phyloP scores from a whole-genome alignment of 768 basidiomycete species.

The Phallus indusiatus region DNA sequence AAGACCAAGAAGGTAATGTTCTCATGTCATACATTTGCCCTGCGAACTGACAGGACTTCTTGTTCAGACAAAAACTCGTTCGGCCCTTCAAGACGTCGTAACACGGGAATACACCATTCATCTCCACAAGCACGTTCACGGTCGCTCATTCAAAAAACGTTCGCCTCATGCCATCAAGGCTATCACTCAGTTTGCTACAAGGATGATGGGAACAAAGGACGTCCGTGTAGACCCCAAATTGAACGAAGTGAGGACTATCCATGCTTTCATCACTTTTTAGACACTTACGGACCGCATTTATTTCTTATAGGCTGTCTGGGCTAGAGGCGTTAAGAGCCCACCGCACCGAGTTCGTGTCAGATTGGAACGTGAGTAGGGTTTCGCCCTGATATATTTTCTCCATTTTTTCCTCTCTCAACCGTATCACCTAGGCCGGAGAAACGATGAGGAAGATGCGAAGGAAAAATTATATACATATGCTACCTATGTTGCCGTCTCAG shows the following conservation, averaged over 20 bases:
- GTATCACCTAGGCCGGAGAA: conserved; percentile 69
- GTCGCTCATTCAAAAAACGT: conserved; percentile 93
- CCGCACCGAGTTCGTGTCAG: conserved; percentile 88
- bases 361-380: conserved; percentile 71
- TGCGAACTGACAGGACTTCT: too few relatives aligned
- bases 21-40: background rate
- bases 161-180: conserved; percentile 96
- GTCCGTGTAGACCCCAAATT: conserved; percentile 92
- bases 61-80: conserved; percentile 70
- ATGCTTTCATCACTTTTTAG: background rate
- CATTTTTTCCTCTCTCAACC: background rate
- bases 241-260: conserved; percentile 47
- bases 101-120: conserved; percentile 99
- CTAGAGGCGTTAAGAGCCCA: conserved; percentile 85
- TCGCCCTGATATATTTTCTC: conserved; percentile 6
- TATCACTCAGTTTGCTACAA: conserved; percentile 82
- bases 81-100: conserved; percentile 95
- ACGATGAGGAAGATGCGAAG: conserved; percentile 98
- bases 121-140: conserved; percentile 90
- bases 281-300: background rate
- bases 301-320: conserved; percentile 62
- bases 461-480: conserved; percentile 96
- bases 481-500: conserved; percentile 61
- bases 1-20: conserved; percentile 9
- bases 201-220: conserved; percentile 92